Evolutionary conservation across 2,329 filamentous ascomycete species (phyloP), one percentile per base, ranked within the genome.

Genomic region (Botrytis elliptica): DNA sequence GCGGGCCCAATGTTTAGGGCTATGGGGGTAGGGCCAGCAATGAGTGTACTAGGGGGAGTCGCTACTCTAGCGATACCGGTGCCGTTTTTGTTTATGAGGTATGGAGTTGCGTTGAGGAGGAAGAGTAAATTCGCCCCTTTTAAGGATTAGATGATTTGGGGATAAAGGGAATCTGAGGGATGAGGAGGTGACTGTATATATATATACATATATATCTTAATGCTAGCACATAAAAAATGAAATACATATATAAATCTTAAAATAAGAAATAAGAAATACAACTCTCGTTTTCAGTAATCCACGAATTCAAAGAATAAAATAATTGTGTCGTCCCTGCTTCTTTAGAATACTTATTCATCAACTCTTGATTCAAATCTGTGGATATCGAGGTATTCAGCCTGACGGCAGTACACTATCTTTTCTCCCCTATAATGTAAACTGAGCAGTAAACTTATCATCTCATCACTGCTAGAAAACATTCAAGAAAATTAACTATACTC

Each of bases 11-110:
- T 93, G 84, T 92, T 91, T 78, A 85, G 88, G 74, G 88, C 88
- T 52, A 80, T 94, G 29, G 91, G 91, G 0, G 86, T 92, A 22
- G 88, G 87, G 0, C 91, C 89, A 44, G 91, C 90, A 0, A 85
- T 87, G 8, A 90, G 86, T 76, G 87, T 93, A 3, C 86, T 92
- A 20, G 92, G 88, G 0, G 86, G 84, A 0, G 86, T 90, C 71
- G 86, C 88, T 0, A 83, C 84, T 0, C 75, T 86, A 52, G 81
- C 88, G 70, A 85, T 90, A 25, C 87, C 88, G 0, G 86, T 90
- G n/a, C 88, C 88, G 0, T 89, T 86, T 76, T 79, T 88, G 1
- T 90, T 90, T 68, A 83, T 78, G 79, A 82, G 79, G 72, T 82
- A 81, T 74, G 80, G 81, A 1, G 73, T 76, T 72, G 70, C 67